Evolutionary conservation across 768 basidiomycete genomes (phyloP), one percentile per base, ranked within the genome.

Genomic region (Pulveroboletus sp.): DNA sequence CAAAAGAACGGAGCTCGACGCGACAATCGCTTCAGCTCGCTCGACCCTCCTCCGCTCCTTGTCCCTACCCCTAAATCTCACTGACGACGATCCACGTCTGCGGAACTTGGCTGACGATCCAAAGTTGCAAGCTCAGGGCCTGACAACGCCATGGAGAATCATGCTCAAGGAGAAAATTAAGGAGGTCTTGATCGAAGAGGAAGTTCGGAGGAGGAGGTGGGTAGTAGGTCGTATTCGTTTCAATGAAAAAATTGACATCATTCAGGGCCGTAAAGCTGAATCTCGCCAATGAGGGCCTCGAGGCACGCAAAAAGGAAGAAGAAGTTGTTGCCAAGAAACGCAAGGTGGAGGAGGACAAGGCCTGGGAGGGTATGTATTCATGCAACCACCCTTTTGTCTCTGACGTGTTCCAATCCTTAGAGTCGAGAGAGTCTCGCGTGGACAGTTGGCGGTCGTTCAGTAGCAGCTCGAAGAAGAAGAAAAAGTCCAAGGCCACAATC

Each of bases 241-340:
- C 10, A 26, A 18, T 41, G 6, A 27, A 51, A 35, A 38, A 47
- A 12, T 39, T 48, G 35, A 57, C 52, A 30, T 26, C 18, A n/a
- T n/a, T 4, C 56, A 92, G 90, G 62, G 89, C 91, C 1, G 71
- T 92, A 60, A 93, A 93, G 74, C 83, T 92, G 82, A 91, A 91
- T 63, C 68, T 93, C 48, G 91, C 91, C 8, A 93, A 93, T 58
- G 91, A 93, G 67, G 92, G 92, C 3, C 72, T 93, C 5, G 93
- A 95, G 64, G 93, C 93, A n/a, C 78, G 85, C 60, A 89, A 86
- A 76, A 93, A 91, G 64, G 93, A 96, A 46, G 90, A 92, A 50
- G 93, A 93, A 57, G 76, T 86, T 10, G 69, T 75, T 21, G 61
- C 81, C 32, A 83, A 70, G 71, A 95, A 95, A 68, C 78, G 93